A percentile compares a stretch with the other conserved stretches of the same genome.
These are phyloP conservation scores for Nidularia pulvinata DNA, from an alignment of 768 basidiomycete species.

Conservation along the genomic window DNA sequence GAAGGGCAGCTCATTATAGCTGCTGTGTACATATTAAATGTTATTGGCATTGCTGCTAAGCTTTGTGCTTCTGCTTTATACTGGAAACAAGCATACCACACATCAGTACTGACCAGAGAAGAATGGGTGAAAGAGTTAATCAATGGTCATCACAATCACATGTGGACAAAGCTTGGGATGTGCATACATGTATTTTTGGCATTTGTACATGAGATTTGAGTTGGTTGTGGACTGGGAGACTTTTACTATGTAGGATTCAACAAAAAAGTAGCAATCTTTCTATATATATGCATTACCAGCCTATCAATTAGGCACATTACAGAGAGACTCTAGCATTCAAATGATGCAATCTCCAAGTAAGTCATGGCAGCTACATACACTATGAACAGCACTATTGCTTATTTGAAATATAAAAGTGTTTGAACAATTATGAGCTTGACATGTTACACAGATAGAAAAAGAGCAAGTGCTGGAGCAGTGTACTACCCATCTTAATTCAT, in stretches of 20 bases:
- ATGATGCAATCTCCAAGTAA: slow-evolving; percentile 22
- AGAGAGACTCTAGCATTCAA: slow-evolving; percentile 21
- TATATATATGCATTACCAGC: slow-evolving; percentile 16
- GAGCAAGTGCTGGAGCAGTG: too few relatives aligned
- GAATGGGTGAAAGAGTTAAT: slow-evolving; percentile 4
- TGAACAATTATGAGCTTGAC: slow-evolving; percentile 9
- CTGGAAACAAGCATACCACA: slow-evolving; percentile 6
- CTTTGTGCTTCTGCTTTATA: slow-evolving; percentile 5
- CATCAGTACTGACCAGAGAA: slow-evolving; percentile 2
- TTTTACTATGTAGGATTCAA: slow-evolving; percentile 2
- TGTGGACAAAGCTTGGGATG: slow-evolving; percentile 14
- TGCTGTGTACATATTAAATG: slow-evolving; percentile 2
- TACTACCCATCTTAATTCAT: too few relatives aligned
- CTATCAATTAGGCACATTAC: slow-evolving; percentile 12
- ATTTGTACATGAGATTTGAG: not conserved
- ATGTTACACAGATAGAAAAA: too few relatives aligned
- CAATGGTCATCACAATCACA: slow-evolving; percentile 2
- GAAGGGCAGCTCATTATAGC: slow-evolving; percentile 1
- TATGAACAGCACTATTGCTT: not conserved
- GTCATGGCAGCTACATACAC: not conserved
- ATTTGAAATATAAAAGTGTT: slow-evolving; percentile 2
- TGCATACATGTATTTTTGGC: slow-evolving; percentile 6
- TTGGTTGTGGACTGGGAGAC: not conserved
- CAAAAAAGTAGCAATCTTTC: slow-evolving; percentile 19
- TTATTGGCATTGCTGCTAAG: slow-evolving; percentile 1